phyloP scores from a whole-genome alignment of 176 grass and related monocot species.

The Thinopyrum elongatum region DNA sequence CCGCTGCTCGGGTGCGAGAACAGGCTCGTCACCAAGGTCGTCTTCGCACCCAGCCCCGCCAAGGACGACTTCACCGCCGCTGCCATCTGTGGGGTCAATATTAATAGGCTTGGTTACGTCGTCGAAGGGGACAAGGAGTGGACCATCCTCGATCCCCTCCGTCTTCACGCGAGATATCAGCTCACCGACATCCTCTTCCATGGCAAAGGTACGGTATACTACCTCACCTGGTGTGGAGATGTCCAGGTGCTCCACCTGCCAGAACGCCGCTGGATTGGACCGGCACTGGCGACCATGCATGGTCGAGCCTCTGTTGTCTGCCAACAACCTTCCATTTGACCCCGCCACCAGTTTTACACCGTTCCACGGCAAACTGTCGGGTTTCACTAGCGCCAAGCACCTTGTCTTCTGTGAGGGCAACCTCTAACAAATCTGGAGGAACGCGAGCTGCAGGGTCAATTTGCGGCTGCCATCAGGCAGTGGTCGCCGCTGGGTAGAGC shows the following conservation, averaged over 20 bases:
- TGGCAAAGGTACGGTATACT: too few species aligned
- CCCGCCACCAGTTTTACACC: conserved; percentile 21
- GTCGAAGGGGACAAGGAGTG: background rate
- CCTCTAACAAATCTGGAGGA: conserved; percentile 48
- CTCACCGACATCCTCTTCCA: too few species aligned
- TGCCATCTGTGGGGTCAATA: conserved; percentile 25
- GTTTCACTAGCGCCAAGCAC: conserved; percentile 41
- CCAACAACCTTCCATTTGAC: too few species aligned
- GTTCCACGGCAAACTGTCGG: conserved; percentile 21
- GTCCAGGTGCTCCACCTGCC: conserved; percentile 43
- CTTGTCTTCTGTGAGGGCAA: conserved; percentile 34
- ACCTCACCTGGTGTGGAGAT: conserved; percentile 43
- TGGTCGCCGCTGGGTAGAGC: conserved; percentile 23
- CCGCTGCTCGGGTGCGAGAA: conserved; percentile 50
- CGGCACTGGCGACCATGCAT: conserved; percentile 18
- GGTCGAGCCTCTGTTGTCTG: too few species aligned
- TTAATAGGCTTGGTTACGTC: conserved; percentile 41
- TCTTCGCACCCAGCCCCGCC: conserved; percentile 48
- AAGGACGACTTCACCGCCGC: conserved; percentile 49
- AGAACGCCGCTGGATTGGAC: conserved; percentile 7
- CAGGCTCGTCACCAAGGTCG: conserved; percentile 49
- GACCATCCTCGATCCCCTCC: too few species aligned
- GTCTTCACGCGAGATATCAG: too few species aligned
- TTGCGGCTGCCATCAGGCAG: conserved; percentile 34
- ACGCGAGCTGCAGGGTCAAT: conserved; percentile 47